phyloP scores from a whole-genome alignment of 768 basidiomycete species.

The Peribolospora baueri region DNA sequence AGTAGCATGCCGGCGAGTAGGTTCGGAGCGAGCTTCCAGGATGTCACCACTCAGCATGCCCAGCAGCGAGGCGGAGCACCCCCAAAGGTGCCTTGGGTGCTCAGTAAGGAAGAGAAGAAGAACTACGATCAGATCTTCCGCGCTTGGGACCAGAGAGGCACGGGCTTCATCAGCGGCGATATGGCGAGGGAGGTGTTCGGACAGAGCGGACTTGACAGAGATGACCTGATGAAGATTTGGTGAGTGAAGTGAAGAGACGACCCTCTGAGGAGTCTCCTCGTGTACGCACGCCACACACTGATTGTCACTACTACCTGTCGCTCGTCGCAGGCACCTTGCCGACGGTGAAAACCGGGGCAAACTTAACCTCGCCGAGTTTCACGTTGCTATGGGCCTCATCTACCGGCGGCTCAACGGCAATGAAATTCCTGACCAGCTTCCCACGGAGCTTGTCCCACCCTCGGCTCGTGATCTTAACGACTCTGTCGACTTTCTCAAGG shows the following conservation, averaged over 20 bases:
- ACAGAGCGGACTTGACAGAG: constrained; percentile 63
- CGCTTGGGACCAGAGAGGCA: constrained; percentile 64
- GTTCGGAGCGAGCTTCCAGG: constrained; percentile 2
- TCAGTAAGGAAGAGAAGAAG: constrained; percentile 78
- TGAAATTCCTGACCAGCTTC: constrained; percentile 62
- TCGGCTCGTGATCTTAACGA: constrained; percentile 69
- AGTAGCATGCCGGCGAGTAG: constrained; percentile 11
- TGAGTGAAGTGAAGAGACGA: constrained; percentile 22
- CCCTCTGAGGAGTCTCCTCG: not conserved
- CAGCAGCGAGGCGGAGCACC: constrained; percentile 37
- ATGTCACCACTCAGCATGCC: constrained; percentile 24
- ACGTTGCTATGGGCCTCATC: constrained; percentile 94
- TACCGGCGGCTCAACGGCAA: constrained; percentile 87
- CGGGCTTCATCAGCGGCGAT: constrained; percentile 64
- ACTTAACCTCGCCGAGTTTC: constrained; percentile 84
- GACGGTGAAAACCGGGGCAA: constrained; percentile 86
- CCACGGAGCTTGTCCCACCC: constrained; percentile 70
- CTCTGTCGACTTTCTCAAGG: constrained; percentile 70
- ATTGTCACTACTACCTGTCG: not conserved
- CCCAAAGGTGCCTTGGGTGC: constrained; percentile 58
- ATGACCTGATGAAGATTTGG: constrained; percentile 86
- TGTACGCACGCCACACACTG: not conserved
- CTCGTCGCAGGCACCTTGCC: constrained; percentile 52
- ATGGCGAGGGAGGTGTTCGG: constrained; percentile 83
- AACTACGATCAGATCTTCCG: constrained; percentile 89